Base-by-base conservation (phyloP, 306 rosid genomes). In the Sicyos baderoa region DNA sequence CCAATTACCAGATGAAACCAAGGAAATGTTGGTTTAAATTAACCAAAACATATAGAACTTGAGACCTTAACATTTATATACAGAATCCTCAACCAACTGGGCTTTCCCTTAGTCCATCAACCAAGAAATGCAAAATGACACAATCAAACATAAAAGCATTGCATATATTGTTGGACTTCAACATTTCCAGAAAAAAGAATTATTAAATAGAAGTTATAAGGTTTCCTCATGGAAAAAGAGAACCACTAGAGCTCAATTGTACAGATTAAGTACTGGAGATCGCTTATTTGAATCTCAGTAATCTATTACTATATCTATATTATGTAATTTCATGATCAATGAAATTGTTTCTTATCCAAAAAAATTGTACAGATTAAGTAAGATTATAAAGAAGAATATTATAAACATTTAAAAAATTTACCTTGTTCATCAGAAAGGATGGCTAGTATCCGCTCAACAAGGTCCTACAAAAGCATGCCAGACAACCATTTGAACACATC, bases 401-500 rank as follows among this genome's bases (percentile, higher is more conserved):
- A 56, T 7, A 23, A 57, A 42, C 15, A 44, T 72, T 15, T 66
- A 18, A 58, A 71, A 64, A 56, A 42, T 45, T 77, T 84, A 90
- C 99, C 96, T 86, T 86, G 90, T 9, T 86, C 97, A 53, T 93
- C 96, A 51, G 96, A 81, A 78, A 93, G 76, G 79, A 90, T 66
- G 72, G 83, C 70, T 60, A 90, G 79, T 78, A 93, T 88, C 76
- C 97, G 85, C 45, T 90, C 90, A 77, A 85, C 85, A 72, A 93
- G 97, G 82, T 90, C 99, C 99, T 93, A 76, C 70, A 83, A 81
- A 21, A 63, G 72, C 54, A 80, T 75, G 56, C 47, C 81, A 48
- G 27, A 74, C 56, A 70, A 70, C 12, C 74, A 29, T 37, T 42
- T 44, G 23, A 71, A 2, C 29, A 23, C 27, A 21, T 32, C 52